phyloP scores from a whole-genome alignment of 2,329 filamentous ascomycete genomes.

The Dactylellina sp. region DNA sequence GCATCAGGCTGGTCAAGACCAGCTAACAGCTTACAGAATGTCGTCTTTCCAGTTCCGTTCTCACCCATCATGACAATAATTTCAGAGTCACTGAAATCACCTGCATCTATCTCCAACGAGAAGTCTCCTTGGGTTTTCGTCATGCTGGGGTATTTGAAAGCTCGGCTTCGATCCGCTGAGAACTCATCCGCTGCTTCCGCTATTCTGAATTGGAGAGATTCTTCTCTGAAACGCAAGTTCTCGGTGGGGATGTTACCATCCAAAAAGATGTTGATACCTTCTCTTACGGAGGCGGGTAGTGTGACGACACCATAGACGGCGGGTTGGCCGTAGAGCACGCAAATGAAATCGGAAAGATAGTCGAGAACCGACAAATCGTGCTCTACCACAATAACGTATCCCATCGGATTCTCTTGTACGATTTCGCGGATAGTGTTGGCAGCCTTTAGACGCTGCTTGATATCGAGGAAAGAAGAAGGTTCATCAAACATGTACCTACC shows the following conservation, averaged over 20 bases:
- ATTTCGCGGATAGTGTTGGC: conserved; percentile 92
- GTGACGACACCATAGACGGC: conserved; percentile 98
- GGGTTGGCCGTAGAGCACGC: conserved; percentile 93
- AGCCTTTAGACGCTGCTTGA: conserved; percentile 96
- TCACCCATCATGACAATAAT: conserved; percentile 99
- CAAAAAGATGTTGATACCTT: conserved; percentile 99
- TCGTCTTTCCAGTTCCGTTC: conserved; percentile 99
- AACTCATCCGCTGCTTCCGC: conserved; percentile 90
- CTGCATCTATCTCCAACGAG: conserved; percentile 81
- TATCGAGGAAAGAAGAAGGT: conserved; percentile 98
- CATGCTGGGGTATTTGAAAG: conserved; percentile 89
- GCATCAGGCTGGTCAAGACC: conserved; percentile 89
- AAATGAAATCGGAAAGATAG: conserved; percentile 98
- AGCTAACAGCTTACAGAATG: conserved; percentile 95
- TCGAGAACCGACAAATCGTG: conserved; percentile 98
- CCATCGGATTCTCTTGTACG: conserved; percentile 78
- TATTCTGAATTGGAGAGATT: conserved; percentile 95
- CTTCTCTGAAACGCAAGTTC: conserved; percentile 97
- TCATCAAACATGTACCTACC: conserved; percentile 96
- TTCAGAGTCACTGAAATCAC: conserved; percentile 95
- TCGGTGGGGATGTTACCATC: conserved; percentile 98
- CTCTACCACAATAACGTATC: conserved; percentile 96
- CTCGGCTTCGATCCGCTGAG: conserved; percentile 82
- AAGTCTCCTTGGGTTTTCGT: conserved; percentile 92
- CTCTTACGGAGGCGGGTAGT: conserved; percentile 91